Evolutionary conservation across 148 eudicot species (phyloP).

Genomic region (Simmondsia chinensis): DNA sequence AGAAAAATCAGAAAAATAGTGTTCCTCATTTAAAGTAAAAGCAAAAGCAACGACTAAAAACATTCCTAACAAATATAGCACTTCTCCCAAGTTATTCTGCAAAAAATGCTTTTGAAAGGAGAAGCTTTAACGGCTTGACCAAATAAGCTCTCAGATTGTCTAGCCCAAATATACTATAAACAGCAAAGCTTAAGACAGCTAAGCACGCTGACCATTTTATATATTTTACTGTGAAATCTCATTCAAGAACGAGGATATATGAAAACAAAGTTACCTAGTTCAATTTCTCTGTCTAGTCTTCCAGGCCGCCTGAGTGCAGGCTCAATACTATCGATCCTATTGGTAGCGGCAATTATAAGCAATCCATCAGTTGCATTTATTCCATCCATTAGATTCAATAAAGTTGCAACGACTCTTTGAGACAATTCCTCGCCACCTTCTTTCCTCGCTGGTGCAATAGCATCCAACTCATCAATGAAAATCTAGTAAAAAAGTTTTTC

Average conservation of each 20-base stretch:
- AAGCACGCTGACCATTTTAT: too few relatives aligned
- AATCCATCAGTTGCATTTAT: slow-evolving; percentile 57
- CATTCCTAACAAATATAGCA: too few relatives aligned
- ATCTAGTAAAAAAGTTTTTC: slow-evolving; percentile 30
- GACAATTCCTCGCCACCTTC: slow-evolving; percentile 91
- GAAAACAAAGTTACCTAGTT: slow-evolving; percentile 48
- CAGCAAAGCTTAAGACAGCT: too few relatives aligned
- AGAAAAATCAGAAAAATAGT: too few relatives aligned
- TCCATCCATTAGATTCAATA: slow-evolving; percentile 88
- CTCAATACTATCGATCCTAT: slow-evolving; percentile 77
- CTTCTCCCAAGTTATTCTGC: too few relatives aligned
- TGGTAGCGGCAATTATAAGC: slow-evolving; percentile 88
- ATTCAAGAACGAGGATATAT: background rate
- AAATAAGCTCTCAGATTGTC: too few relatives aligned
- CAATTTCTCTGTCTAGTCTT: slow-evolving; percentile 88
- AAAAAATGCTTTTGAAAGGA: too few relatives aligned
- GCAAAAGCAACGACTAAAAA: too few relatives aligned
- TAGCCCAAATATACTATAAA: too few relatives aligned
- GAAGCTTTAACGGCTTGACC: too few relatives aligned
- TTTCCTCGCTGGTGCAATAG: slow-evolving; percentile 89
- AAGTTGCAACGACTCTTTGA: slow-evolving; percentile 86
- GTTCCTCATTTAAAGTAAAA: too few relatives aligned
- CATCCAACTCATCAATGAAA: slow-evolving; percentile 93
- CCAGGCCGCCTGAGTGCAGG: slow-evolving; percentile 97
- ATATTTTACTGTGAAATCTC: background rate